phyloP scores from a whole-genome alignment of 345 rosid genomes.

The Crucihimalaya himalaica region DNA sequence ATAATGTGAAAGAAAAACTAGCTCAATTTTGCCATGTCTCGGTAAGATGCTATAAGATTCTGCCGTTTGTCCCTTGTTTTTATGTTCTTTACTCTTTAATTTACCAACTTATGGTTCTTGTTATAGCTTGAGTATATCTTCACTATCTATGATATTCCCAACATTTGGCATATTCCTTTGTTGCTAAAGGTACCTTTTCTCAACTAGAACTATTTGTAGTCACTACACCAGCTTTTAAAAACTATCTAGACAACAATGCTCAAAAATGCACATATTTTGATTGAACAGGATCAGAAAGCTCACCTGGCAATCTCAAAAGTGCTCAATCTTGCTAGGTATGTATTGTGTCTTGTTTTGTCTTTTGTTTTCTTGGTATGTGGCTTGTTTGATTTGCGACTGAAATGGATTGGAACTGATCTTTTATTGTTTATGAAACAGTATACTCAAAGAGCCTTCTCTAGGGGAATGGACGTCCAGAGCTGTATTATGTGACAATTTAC shows the following conservation, averaged over 20 bases:
- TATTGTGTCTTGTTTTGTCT: not conserved
- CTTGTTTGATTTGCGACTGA: not conserved
- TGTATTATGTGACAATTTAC: conserved; percentile 58
- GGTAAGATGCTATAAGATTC: conserved; percentile 41
- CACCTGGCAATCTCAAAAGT: conserved; percentile 76
- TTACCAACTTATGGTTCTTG: conserved; percentile 23
- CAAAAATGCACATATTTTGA: not conserved
- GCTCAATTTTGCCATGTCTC: conserved; percentile 90
- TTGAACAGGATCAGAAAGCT: conserved; percentile 83
- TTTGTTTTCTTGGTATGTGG: conserved; percentile 3
- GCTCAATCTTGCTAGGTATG: conserved; percentile 70
- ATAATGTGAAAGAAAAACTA: conserved; percentile 73
- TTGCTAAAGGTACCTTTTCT: conserved; percentile 61
- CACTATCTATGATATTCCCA: conserved; percentile 84
- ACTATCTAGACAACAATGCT: not conserved
- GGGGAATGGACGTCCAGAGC: conserved; percentile 74
- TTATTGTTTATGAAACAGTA: conserved; percentile 46
- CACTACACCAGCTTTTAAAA: not conserved
- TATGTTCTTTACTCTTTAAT: conserved; percentile 7
- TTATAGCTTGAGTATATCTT: conserved; percentile 71
- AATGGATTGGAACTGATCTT: conserved; percentile 18
- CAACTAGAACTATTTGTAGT: not conserved
- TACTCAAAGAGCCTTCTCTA: conserved; percentile 61
- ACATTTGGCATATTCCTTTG: conserved; percentile 96
- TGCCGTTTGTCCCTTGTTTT: not conserved